phyloP scores from a whole-genome alignment of 371 early-diverging fungal genomes.

The Actinomucor elegans region DNA sequence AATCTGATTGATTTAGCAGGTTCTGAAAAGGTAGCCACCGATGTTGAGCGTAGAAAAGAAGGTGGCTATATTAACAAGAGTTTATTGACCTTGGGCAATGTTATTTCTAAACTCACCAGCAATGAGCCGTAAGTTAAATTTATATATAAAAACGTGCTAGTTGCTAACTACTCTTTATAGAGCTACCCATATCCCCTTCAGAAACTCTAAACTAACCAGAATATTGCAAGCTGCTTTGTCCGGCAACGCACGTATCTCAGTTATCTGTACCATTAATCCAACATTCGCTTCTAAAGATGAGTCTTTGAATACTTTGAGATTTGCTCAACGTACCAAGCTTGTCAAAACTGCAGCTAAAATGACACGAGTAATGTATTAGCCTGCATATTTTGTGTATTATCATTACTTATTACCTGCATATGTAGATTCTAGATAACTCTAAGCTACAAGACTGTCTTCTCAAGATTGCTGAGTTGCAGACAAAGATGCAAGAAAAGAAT shows the following conservation, averaged over 20 bases:
- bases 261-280: slow-evolving; percentile 83
- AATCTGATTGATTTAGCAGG: slow-evolving; percentile 95
- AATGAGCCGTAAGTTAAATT: slow-evolving; percentile 44
- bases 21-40: slow-evolving; percentile 83
- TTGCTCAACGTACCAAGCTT: slow-evolving; percentile 78
- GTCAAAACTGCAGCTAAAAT: slow-evolving; percentile 51
- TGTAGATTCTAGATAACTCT: slow-evolving; percentile 71
- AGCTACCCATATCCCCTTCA: slow-evolving; percentile 75
- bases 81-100: slow-evolving; percentile 83
- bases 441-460: slow-evolving; percentile 78
- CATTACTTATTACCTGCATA: too few species aligned
- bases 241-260: slow-evolving; percentile 80
- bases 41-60: slow-evolving; percentile 81
- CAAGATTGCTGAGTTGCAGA: slow-evolving; percentile 79
- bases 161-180: slow-evolving; percentile 10
- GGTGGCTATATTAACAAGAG: slow-evolving; percentile 91
- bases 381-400: too few species aligned
- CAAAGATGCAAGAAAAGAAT: slow-evolving; percentile 66
- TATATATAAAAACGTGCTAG: too few species aligned
- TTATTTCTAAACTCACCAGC: slow-evolving; percentile 79
- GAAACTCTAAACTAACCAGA: slow-evolving; percentile 92
- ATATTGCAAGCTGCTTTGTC: slow-evolving; percentile 84
- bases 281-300: slow-evolving; percentile 71
- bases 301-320: slow-evolving; percentile 82
- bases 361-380: slow-evolving; percentile 39